Evolutionary conservation across 108 stramenopile species (phyloP), one percentile per base, ranked within the genome.

Genomic region (Fistulifera pelliculosa): DNA sequence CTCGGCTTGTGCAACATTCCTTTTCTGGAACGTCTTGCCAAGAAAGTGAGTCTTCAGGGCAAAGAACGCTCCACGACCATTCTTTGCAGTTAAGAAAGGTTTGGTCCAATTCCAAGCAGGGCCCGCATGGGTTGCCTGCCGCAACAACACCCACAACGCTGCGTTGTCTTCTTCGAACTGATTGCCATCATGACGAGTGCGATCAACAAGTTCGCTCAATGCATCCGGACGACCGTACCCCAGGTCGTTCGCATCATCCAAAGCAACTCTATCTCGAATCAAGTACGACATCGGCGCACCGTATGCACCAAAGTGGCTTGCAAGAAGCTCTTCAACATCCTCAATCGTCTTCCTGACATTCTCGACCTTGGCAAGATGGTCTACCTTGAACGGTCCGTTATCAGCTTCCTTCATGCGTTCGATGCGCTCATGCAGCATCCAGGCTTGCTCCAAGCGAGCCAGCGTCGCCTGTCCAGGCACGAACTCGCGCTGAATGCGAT

Each of bases 31-130:
- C 27, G 51, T 23, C 7, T 15, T 12, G 4, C 69, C 69, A 16
- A 51, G 39, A 38, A 45, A 56, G 11, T 70, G 65, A 1, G 8
- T 13, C 21, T 40, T 52, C 11, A 69, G 12, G 2, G 74, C 65
- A 25, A 66, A 21, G 28, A 26, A 71, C 15, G 74, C 69, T 13
- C 8, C 52, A 12, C 69, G 43, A 3, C 69, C 74, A 64, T 71
- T 42, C 1, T 31, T 23, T 5, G 47, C 21, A 5, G 54, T 38
- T 4, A 28, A 18, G 40, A 53, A 52, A 15, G 47, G 18, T 21
- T 40, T 38, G 28, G 65, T 43, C 27, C 49, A 60, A 16, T 22
- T 52, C 65, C 65, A 66, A 16, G 16, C 65, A 4, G 53, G 53
- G 1, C 53, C 53, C 28, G 7, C 35, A 17, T 54, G 53, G 2